A percentile compares a stretch with the other conserved stretches of the same genome.
These are phyloP conservation scores for Stygiomarasmius scandens DNA, from an alignment of 1,284 basidiomycete species.

Conservation along the genomic window DNA sequence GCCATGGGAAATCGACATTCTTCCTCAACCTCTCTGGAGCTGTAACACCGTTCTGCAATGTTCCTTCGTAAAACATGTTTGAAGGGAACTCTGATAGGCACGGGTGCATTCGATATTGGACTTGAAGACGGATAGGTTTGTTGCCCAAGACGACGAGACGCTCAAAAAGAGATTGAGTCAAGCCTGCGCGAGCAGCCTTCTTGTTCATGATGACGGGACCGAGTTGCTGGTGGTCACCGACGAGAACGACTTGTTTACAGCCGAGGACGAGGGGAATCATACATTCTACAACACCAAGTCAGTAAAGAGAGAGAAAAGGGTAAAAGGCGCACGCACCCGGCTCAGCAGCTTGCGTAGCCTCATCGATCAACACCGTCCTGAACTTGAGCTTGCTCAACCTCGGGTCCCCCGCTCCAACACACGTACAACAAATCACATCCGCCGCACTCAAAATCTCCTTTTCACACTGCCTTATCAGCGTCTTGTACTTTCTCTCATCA, in stretches of 20 bases:
- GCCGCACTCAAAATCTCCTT: slow-evolving; percentile 95
- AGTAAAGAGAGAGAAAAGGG: not conserved
- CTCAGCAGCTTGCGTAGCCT: slow-evolving; percentile 98
- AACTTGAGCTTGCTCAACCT: slow-evolving; percentile 97
- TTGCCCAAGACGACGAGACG: slow-evolving; percentile 95
- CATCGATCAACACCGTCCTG: slow-evolving; percentile 97
- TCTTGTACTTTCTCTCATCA: slow-evolving; percentile 98
- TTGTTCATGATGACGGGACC: slow-evolving; percentile 99
- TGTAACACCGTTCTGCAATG: slow-evolving; percentile 98
- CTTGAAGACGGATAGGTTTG: slow-evolving; percentile 96
- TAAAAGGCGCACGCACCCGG: slow-evolving; percentile 66
- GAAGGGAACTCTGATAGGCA: slow-evolving; percentile 99
- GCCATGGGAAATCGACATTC: slow-evolving; percentile 99
- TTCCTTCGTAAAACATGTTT: slow-evolving; percentile 99
- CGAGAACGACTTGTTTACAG: slow-evolving; percentile 97
- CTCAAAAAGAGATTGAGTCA: slow-evolving; percentile 98
- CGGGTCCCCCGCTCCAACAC: slow-evolving; percentile 97
- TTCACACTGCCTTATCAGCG: slow-evolving; percentile 91
- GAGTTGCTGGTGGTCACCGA: slow-evolving; percentile 96
- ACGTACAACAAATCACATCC: slow-evolving; percentile 98
- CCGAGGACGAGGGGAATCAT: slow-evolving; percentile 99
- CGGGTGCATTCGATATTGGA: slow-evolving; percentile 99
- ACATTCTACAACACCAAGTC: slow-evolving; percentile 68
- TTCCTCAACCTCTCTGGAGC: slow-evolving; percentile 96
- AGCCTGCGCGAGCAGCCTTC: slow-evolving; percentile 95